Evolutionary conservation across 1,139 yeast species (phyloP).

Genomic region (Blastobotrys ciferrii): DNA sequence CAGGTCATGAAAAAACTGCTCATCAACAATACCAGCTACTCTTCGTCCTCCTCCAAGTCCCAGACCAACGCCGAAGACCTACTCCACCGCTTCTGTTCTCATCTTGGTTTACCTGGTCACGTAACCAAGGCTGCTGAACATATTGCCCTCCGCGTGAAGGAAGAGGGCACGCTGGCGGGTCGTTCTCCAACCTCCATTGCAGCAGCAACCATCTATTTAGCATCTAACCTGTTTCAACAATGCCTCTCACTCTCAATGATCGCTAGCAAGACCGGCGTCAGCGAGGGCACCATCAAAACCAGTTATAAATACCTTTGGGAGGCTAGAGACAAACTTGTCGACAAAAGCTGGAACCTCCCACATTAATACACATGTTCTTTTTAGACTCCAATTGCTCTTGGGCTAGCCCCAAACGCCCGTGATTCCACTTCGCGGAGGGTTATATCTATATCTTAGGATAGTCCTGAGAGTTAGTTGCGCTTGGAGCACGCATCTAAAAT

Average conservation of each 20-base stretch:
- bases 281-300: conserved; percentile 95
- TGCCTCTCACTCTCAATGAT: conserved; percentile 67
- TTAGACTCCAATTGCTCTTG: too few species aligned
- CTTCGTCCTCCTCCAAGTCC: conserved; percentile 41
- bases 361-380: too few species aligned
- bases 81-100: conserved; percentile 93
- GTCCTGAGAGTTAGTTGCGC: too few species aligned
- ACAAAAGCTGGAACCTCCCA: conserved; percentile 76
- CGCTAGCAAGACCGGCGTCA: conserved; percentile 92
- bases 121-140: conserved; percentile 90
- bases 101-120: conserved; percentile 79
- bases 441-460: too few species aligned
- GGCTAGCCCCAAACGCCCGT: too few species aligned
- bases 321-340: conserved; percentile 67
- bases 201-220: conserved; percentile 94
- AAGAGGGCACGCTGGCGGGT: conserved; percentile 91
- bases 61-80: conserved; percentile 92
- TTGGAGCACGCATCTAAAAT: too few species aligned
- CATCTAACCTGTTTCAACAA: conserved; percentile 77
- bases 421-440: background rate
- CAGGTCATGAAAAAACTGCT: conserved; percentile 75
- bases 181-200: conserved; percentile 96
- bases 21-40: conserved; percentile 31
- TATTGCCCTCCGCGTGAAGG: conserved; percentile 84
- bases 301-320: conserved; percentile 81